These are phyloP conservation scores for Phialemoniopsis sp. DNA, from an alignment of 2,329 filamentous ascomycete genomes.

Conservation along the genomic window DNA sequence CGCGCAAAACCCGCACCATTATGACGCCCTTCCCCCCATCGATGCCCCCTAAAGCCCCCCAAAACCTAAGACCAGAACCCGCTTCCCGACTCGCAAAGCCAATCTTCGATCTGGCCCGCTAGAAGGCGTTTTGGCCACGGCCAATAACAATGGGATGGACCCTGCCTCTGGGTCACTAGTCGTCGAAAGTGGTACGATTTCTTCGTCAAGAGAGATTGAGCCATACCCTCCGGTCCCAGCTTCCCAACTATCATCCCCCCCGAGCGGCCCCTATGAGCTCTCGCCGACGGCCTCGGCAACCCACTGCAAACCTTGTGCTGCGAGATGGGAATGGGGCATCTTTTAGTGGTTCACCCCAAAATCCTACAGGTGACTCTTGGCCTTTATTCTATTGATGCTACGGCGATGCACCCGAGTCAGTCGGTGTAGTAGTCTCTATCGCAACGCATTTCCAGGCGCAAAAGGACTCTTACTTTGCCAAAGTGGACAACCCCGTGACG, in stretches of 20 bases:
- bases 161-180: not conserved
- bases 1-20: too few relatives aligned
- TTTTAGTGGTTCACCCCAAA: not conserved
- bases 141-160: slow-evolving; percentile 1
- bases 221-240: not conserved
- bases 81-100: not conserved
- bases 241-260: not conserved
- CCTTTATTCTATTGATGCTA: too few relatives aligned
- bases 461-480: too few relatives aligned
- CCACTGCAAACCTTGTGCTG: too few relatives aligned
- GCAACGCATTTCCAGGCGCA: too few relatives aligned
- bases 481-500: too few relatives aligned
- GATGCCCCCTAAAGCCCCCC: too few relatives aligned
- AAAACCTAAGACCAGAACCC: not conserved
- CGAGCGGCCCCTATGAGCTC: not conserved
- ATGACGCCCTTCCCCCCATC: too few relatives aligned
- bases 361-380: not conserved
- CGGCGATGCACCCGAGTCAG: too few relatives aligned
- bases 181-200: slow-evolving; percentile 1
- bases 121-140: not conserved
- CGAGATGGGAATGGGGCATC: not conserved
- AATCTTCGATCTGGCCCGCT: slow-evolving; percentile 2
- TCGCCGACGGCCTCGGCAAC: not conserved
- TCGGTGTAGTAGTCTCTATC: too few relatives aligned
- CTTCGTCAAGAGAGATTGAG: not conserved